Base-by-base conservation (phyloP, 768 basidiomycete genomes). In the Mycena amicta region DNA sequence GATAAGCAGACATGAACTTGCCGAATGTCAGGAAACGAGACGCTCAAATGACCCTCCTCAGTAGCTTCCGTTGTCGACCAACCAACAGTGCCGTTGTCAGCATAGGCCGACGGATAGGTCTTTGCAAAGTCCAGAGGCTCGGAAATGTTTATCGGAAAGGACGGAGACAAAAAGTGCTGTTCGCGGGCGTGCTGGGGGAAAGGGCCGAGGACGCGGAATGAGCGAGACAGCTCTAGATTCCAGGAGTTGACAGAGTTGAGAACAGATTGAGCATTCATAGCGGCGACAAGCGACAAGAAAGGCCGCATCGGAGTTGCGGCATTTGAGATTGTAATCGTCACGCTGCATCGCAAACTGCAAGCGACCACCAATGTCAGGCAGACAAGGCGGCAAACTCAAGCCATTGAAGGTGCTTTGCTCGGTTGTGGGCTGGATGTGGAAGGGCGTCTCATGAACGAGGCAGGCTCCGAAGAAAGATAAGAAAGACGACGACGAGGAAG, bases 371-470 rank as follows among this genome's bases (percentile, higher is more conserved):
- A 88, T 88, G 86, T 75, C 84, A 28, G 74, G 80, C 69, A 83
- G 90, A 76, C 87, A 90, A 79, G 90, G 89, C 61, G 92, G 92
- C 69, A 93, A 94, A 75, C 68, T 88, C 53, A 94, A 94, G 82
- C 92, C 92, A 53, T 75, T 93, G 64, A 93, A 93, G 90, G 92
- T 87, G 18, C 60, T 52, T 56, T 28, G 50, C 37, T 45, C 26
- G 40, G 3, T 52, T 56, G 26, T 37, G 26, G 46, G 53, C 52
- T 31, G 16, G 27, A 41, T 57, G 30, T 16, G 27, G 26, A 15
- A 22, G 13, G 50, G 12, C 26, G 28, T 50, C 53, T 20, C 49
- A 37, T 52, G 23, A 50, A 37, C 8, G 18, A 37, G 33, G 51
- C 61, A 94, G 92, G 86, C 90, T 52, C 81, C 92, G 40, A 94